phyloP scores from a whole-genome alignment of 2,329 filamentous ascomycete genomes.

The Pochonia chlamydosporia region DNA sequence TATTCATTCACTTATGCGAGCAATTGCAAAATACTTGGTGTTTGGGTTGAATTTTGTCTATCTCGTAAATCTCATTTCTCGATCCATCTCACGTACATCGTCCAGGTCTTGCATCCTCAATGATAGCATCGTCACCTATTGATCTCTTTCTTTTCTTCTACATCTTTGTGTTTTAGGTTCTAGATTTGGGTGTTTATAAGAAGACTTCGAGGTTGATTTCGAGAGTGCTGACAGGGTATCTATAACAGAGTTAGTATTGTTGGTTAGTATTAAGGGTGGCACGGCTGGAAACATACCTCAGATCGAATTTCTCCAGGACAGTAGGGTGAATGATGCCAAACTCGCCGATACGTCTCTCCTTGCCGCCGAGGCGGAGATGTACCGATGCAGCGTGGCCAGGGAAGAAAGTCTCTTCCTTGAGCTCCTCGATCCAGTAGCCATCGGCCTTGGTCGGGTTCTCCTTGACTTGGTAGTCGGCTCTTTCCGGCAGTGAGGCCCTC shows the following conservation, averaged over 20 bases:
- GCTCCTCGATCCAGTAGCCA: slow-evolving; percentile 91
- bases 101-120: not conserved
- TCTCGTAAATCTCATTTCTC: slow-evolving; percentile 18
- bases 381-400: slow-evolving; percentile 82
- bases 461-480: slow-evolving; percentile 45
- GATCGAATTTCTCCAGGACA: slow-evolving; percentile 88
- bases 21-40: not conserved
- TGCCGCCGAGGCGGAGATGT: slow-evolving; percentile 67
- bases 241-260: slow-evolving; percentile 21
- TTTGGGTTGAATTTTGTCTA: slow-evolving; percentile 20
- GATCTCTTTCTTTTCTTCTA: not conserved
- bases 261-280: not conserved
- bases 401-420: slow-evolving; percentile 89
- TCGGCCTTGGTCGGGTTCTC: slow-evolving; percentile 54
- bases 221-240: slow-evolving; percentile 86
- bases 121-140: not conserved
- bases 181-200: slow-evolving; percentile 49
- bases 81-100: not conserved
- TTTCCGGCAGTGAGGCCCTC: slow-evolving; percentile 52
- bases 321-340: slow-evolving; percentile 93
- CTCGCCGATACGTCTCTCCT: slow-evolving; percentile 73
- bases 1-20: not conserved
- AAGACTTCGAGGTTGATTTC: slow-evolving; percentile 95
- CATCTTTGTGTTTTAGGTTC: not conserved
- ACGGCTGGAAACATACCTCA: slow-evolving; percentile 57